phyloP scores from a whole-genome alignment of 139 green algal species.

The Coelastrella sp. region DNA sequence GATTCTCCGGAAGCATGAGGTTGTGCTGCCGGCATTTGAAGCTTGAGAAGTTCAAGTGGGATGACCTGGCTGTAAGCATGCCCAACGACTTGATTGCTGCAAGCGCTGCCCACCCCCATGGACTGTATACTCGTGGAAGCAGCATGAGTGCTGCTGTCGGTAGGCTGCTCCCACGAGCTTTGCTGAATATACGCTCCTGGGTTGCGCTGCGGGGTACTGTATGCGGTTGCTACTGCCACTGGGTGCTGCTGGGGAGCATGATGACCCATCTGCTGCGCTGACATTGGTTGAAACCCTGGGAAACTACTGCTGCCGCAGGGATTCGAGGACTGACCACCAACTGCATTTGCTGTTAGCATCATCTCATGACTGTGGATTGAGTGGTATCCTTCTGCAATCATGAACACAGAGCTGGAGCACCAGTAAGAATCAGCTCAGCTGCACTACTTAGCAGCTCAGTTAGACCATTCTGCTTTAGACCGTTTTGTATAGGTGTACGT shows the following conservation, averaged over 20 bases:
- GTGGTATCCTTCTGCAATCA: neutral
- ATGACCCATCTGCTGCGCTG: no score
- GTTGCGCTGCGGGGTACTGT: neutral
- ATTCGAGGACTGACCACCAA: no score
- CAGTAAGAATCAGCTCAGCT: neutral
- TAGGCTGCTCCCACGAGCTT: neutral
- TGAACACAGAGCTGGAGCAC: neutral
- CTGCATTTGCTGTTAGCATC: neutral
- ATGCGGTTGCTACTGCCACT: neutral
- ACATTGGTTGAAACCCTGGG: no score
- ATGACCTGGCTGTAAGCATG: no score
- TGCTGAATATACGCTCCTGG: neutral
- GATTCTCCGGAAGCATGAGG: no score
- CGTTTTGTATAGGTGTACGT: no score
- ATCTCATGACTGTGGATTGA: neutral
- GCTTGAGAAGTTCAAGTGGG: no score
- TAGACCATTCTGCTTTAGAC: neutral
- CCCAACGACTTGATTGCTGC: no score
- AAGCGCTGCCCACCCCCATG: no score
- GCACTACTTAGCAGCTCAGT: neutral
- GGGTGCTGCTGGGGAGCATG: conserved; percentile 5
- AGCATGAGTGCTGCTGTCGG: neutral
- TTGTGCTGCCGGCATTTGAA: no score
- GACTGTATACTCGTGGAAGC: no score
- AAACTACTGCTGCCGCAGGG: no score